Evolutionary conservation across 345 rosid species (phyloP).

Genomic region (Dimocarpus longan): DNA sequence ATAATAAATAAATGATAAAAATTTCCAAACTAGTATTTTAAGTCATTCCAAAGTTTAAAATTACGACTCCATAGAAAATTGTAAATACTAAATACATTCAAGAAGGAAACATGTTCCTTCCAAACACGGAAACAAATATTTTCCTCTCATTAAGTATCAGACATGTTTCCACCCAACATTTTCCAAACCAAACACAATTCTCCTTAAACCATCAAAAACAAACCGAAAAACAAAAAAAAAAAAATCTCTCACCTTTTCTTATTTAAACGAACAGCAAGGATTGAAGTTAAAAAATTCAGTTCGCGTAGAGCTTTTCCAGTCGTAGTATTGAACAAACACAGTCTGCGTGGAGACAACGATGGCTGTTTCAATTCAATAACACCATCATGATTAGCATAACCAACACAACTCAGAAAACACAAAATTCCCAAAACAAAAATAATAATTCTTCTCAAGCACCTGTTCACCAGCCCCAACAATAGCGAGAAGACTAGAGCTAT

Average conservation of each 20-base stretch:
- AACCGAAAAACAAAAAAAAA: not conserved
- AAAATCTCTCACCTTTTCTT: constrained; percentile 50
- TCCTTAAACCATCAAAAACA: not conserved
- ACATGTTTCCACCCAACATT: not conserved
- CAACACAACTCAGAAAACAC: not conserved
- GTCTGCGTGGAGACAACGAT: constrained; percentile 77
- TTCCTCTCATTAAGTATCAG: not conserved
- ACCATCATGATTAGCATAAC: constrained; percentile 7
- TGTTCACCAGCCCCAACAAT: constrained; percentile 98
- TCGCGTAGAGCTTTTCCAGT: constrained; percentile 69
- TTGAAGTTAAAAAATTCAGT: constrained; percentile 73
- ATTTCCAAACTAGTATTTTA: not conserved
- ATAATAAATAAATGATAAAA: not conserved
- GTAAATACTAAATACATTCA: not conserved
- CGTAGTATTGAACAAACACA: constrained; percentile 75
- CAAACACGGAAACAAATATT: not conserved
- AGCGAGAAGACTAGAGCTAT: constrained; percentile 87
- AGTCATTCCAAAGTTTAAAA: not conserved
- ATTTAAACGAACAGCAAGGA: constrained; percentile 84
- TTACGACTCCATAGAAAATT: not conserved
- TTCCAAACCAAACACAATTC: not conserved
- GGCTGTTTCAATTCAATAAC: constrained; percentile 49
- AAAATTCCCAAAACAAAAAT: not conserved
- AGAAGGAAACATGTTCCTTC: not conserved
- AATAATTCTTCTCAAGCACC: constrained; percentile 38